Evolutionary conservation across 2,329 filamentous ascomycete genomes (phyloP).

Genomic region (Penicillium vulpinum): DNA sequence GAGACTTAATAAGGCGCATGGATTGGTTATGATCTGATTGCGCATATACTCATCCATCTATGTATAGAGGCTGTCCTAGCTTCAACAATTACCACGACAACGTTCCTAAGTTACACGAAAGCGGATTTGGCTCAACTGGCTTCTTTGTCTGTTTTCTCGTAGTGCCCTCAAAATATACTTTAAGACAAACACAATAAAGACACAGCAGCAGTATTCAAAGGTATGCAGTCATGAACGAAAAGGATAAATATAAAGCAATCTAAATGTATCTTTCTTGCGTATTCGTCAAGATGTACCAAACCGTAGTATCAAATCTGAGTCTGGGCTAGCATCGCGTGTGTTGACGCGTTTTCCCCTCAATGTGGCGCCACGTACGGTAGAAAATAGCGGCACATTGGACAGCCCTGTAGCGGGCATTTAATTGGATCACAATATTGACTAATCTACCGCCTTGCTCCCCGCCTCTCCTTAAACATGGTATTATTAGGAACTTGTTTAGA

Average conservation of each 20-base stretch:
- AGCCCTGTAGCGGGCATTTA: accelerated
- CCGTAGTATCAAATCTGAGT: too few relatives aligned
- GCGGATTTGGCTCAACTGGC: not conserved
- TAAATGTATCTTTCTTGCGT: too few relatives aligned
- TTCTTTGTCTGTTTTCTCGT: not conserved
- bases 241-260: not conserved
- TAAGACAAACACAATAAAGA: not conserved
- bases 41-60: not conserved
- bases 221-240: not conserved
- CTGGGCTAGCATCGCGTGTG: conserved; percentile 13
- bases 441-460: not conserved
- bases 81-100: not conserved
- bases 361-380: not conserved
- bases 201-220: not conserved
- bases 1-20: conserved; percentile 3
- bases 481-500: too few relatives aligned
- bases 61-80: not conserved
- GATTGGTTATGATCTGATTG: not conserved
- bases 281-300: too few relatives aligned
- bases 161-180: not conserved
- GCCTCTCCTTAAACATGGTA: too few relatives aligned
- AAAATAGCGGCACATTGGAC: not conserved
- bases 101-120: conserved; percentile 7
- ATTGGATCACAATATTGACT: not conserved
- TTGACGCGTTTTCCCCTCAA: conserved; percentile 26